Evolutionary conservation across 805 yeast species (phyloP).

Genomic region (Blastobotrys terrestris): DNA sequence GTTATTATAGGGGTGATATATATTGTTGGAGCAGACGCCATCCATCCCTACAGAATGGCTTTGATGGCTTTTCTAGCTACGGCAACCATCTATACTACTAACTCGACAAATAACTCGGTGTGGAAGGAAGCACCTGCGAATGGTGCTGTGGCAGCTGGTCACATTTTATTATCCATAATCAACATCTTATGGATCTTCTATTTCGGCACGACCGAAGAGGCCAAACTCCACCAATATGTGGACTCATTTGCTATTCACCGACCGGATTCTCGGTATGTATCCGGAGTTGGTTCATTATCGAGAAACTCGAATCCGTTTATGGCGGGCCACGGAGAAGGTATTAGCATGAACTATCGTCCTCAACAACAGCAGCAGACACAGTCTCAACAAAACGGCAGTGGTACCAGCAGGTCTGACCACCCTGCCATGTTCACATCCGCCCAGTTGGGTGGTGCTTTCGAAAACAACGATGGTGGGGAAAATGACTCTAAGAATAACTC

Average conservation of each 20-base stretch:
- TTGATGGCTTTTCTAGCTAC: slow-evolving; percentile 54
- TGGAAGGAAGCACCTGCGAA: slow-evolving; percentile 58
- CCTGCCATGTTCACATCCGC: slow-evolving; percentile 32
- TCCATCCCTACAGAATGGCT: slow-evolving; percentile 57
- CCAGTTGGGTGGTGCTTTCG: slow-evolving; percentile 35
- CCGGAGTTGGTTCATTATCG: too few relatives aligned
- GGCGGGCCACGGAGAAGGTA: slow-evolving; percentile 7
- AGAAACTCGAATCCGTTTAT: slow-evolving; percentile 4
- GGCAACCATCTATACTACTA: slow-evolving; percentile 79
- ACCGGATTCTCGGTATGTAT: slow-evolving; percentile 4
- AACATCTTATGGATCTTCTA: slow-evolving; percentile 82
- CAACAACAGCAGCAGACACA: slow-evolving; percentile 1
- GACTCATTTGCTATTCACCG: slow-evolving; percentile 61
- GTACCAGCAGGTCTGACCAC: slow-evolving; percentile 4
- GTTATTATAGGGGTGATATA: slow-evolving; percentile 46
- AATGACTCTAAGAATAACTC: slow-evolving; percentile 2
- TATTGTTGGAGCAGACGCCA: slow-evolving; percentile 53
- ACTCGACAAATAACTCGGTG: slow-evolving; percentile 73
- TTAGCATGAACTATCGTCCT: slow-evolving; percentile 17
- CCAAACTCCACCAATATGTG: slow-evolving; percentile 78
- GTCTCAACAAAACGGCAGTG: slow-evolving; percentile 1
- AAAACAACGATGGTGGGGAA: slow-evolving; percentile 27
- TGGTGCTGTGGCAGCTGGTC: slow-evolving; percentile 91
- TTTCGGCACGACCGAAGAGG: slow-evolving; percentile 83
- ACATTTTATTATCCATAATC: slow-evolving; percentile 72